Conservation (phyloP, 345 rosid genomes). For the Lepidium sativum region DNA sequence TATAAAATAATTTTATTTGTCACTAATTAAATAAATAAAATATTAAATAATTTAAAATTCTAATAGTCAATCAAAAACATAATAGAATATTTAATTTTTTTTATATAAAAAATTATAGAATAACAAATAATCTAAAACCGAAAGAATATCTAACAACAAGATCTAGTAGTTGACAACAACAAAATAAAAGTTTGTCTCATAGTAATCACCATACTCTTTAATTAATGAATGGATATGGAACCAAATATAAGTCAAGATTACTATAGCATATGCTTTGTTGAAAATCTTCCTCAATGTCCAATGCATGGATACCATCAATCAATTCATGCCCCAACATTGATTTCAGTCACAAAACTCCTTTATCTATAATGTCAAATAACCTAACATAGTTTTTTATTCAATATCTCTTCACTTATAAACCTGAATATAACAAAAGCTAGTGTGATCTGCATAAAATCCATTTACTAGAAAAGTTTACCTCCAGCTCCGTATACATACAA, state of each 20-base stretch:
- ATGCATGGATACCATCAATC: conserved; percentile 4
- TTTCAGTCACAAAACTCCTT: background rate
- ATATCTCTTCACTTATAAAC: background rate
- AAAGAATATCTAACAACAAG: too few species aligned
- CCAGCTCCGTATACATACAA: background rate
- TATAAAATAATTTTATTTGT: too few species aligned
- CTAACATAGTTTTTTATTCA: background rate
- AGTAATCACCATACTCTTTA: too few species aligned
- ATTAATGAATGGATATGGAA: background rate
- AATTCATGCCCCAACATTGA: background rate
- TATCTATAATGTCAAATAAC: background rate
- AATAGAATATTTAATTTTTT: too few species aligned
- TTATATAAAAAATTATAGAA: too few species aligned
- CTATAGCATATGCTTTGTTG: background rate
- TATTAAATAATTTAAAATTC: too few species aligned
- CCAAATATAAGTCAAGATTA: background rate
- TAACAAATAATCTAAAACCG: too few species aligned
- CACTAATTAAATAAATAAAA: too few species aligned
- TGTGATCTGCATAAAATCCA: background rate
- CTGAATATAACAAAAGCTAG: background rate
- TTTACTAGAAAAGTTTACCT: background rate
- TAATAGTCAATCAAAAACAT: too few species aligned
- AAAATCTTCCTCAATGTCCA: conserved; percentile 3
- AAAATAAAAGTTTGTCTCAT: too few species aligned
- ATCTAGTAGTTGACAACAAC: too few species aligned